These are phyloP conservation scores for Odonthalia washingtoniensis DNA, from an alignment of 31 red algal species.

Conservation along the genomic window DNA sequence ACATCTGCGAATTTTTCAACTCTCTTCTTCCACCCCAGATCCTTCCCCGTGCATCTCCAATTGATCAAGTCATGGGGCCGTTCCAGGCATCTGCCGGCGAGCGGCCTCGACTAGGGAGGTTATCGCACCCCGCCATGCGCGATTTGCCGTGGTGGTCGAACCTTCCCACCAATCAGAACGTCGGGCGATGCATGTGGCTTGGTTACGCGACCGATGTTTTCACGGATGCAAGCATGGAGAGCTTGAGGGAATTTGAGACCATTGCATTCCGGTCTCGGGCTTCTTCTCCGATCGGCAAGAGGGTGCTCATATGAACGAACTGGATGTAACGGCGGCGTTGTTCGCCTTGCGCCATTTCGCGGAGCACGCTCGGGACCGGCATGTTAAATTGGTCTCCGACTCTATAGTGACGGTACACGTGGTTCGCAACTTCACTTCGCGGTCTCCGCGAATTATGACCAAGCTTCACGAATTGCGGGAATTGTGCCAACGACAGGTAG, in stretches of 20 bases:
- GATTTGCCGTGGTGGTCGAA: conserved; percentile 23
- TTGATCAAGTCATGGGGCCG: not conserved
- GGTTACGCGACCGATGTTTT: not conserved
- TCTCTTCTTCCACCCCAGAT: too few species aligned
- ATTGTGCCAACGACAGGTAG: conserved; percentile 14
- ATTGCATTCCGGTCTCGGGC: not conserved
- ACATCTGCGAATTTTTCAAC: conserved; percentile 26
- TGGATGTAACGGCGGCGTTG: conserved; percentile 26
- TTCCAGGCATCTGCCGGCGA: not conserved
- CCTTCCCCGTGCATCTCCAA: not conserved
- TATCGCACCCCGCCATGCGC: conserved; percentile 21
- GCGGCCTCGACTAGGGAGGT: not conserved
- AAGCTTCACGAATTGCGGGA: too few species aligned
- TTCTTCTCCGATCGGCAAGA: conserved; percentile 22
- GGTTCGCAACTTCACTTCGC: too few species aligned
- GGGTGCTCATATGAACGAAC: conserved; percentile 42
- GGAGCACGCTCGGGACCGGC: not conserved
- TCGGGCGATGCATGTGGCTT: conserved; percentile 8
- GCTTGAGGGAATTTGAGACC: not conserved
- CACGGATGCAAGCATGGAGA: not conserved
- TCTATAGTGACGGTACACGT: too few species aligned
- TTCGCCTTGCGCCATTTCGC: conserved; percentile 2
- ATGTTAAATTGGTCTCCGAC: not conserved
- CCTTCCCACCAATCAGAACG: not conserved
- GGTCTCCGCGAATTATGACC: too few species aligned